These are phyloP conservation scores for Sphaerobolus stellatus DNA, from an alignment of 1,284 basidiomycete genomes.

Conservation along the genomic window DNA sequence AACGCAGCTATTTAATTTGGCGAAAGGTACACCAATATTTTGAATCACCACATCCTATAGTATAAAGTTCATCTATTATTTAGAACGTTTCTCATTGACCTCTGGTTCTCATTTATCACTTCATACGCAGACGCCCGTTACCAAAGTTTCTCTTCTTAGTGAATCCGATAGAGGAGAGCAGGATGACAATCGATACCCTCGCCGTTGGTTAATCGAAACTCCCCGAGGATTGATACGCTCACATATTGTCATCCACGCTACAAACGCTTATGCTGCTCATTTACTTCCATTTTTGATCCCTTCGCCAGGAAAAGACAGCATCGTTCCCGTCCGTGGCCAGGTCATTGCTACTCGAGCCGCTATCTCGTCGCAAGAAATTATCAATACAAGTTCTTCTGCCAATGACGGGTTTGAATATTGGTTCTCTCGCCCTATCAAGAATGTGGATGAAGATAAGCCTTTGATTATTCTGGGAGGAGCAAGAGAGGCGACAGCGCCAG, in stretches of 20 bases:
- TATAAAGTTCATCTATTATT: slow-evolving; percentile 15
- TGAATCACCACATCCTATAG: slow-evolving; percentile 37
- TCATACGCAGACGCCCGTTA: slow-evolving; percentile 72
- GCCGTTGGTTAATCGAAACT: slow-evolving; percentile 54
- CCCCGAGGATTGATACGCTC: slow-evolving; percentile 59
- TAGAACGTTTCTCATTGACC: too few species aligned
- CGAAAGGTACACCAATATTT: slow-evolving; percentile 5
- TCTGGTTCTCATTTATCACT: slow-evolving; percentile 45
- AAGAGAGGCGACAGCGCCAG: slow-evolving; percentile 44
- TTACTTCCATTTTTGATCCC: slow-evolving; percentile 57
- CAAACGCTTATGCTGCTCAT: slow-evolving; percentile 74
- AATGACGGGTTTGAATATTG: slow-evolving; percentile 71
- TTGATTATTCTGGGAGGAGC: slow-evolving; percentile 76
- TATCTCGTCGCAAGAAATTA: slow-evolving; percentile 35
- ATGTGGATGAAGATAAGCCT: slow-evolving; percentile 38
- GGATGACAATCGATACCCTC: slow-evolving; percentile 13
- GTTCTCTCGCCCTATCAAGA: slow-evolving; percentile 65
- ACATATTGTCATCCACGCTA: slow-evolving; percentile 71
- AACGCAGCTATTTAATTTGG: slow-evolving; percentile 49
- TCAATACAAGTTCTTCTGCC: slow-evolving; percentile 41
- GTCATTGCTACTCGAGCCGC: slow-evolving; percentile 61
- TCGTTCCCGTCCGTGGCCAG: slow-evolving; percentile 76
- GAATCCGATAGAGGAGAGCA: slow-evolving; percentile 11
- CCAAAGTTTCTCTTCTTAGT: slow-evolving; percentile 33
- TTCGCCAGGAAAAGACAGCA: slow-evolving; percentile 49